A percentile compares a stretch with the other conserved stretches of the same genome.
These are phyloP conservation scores for Cryptococcus neoformans DNA, from an alignment of 1,284 basidiomycete species.

Conservation along the genomic window DNA sequence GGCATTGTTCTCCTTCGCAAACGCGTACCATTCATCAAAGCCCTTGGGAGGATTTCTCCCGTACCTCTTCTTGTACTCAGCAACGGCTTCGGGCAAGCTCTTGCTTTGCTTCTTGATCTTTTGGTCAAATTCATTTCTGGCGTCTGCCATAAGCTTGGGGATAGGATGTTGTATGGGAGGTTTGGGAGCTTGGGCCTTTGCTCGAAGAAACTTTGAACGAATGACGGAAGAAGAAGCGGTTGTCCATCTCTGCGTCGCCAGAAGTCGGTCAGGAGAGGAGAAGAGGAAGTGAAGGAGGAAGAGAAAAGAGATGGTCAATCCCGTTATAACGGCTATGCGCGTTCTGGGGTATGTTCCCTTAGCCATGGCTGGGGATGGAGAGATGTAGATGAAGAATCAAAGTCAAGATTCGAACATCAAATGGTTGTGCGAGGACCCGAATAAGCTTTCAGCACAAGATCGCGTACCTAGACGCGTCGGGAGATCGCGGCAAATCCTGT, in stretches of 20 bases:
- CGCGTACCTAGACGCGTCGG: background rate
- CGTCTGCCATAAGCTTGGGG: constrained; percentile 72
- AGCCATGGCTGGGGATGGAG: constrained; percentile 3
- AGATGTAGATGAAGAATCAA: background rate
- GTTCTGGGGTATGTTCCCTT: constrained; percentile 27
- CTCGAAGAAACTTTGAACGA: constrained; percentile 46
- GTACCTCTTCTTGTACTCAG: constrained; percentile 75
- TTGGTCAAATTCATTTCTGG: constrained; percentile 63
- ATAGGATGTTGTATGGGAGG: constrained; percentile 67
- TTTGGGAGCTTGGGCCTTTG: constrained; percentile 35
- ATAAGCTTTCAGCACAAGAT: background rate
- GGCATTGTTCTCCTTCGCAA: constrained; percentile 68
- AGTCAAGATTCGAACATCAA: no score
- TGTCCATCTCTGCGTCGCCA: constrained; percentile 44
- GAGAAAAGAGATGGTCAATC: constrained; percentile 23
- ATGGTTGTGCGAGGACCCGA: background rate
- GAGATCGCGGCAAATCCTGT: background rate
- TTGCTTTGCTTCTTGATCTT: constrained; percentile 70
- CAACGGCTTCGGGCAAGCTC: constrained; percentile 67
- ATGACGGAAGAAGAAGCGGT: constrained; percentile 44
- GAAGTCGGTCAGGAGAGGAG: constrained; percentile 23
- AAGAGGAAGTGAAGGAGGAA: constrained; percentile 37
- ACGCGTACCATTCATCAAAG: constrained; percentile 85
- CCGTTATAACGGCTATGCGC: constrained; percentile 24
- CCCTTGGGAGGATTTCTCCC: constrained; percentile 75